Conservation (phyloP, 768 basidiomycete species). For the Mycena chlorophos region DNA sequence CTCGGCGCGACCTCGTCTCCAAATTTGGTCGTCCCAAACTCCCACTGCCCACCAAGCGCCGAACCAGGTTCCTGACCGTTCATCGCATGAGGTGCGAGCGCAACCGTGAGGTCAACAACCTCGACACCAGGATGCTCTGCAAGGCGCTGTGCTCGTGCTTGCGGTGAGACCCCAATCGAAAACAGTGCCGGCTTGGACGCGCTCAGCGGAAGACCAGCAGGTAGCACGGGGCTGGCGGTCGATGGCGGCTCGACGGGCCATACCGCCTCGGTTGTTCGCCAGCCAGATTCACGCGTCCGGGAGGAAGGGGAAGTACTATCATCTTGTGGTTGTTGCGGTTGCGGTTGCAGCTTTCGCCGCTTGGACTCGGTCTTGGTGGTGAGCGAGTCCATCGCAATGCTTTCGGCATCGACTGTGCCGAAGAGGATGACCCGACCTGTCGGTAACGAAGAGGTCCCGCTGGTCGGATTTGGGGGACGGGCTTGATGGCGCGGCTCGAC, state of each 20-base stretch:
- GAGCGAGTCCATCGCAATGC: background rate
- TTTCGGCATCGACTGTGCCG: background rate
- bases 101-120: slow-evolving; percentile 12
- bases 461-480: background rate
- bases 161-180: slow-evolving; percentile 19
- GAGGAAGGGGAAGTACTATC: background rate
- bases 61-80: background rate
- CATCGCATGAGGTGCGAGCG: background rate
- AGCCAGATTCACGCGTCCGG: background rate
- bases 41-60: slow-evolving; percentile 9
- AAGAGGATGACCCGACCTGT: background rate
- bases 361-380: background rate
- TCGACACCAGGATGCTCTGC: slow-evolving; percentile 1
- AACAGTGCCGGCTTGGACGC: slow-evolving; percentile 7
- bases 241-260: background rate
- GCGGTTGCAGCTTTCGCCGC: background rate
- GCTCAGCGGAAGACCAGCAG: background rate
- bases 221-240: background rate
- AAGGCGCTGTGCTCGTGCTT: slow-evolving; percentile 7
- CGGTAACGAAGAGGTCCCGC: background rate
- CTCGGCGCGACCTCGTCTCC: background rate
- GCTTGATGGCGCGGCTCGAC: background rate
- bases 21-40: slow-evolving; percentile 19
- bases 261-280: background rate
- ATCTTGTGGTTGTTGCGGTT: background rate